These are phyloP conservation scores for Periconia macrospinosa DNA, from an alignment of 2,329 filamentous ascomycete genomes.

Conservation along the genomic window DNA sequence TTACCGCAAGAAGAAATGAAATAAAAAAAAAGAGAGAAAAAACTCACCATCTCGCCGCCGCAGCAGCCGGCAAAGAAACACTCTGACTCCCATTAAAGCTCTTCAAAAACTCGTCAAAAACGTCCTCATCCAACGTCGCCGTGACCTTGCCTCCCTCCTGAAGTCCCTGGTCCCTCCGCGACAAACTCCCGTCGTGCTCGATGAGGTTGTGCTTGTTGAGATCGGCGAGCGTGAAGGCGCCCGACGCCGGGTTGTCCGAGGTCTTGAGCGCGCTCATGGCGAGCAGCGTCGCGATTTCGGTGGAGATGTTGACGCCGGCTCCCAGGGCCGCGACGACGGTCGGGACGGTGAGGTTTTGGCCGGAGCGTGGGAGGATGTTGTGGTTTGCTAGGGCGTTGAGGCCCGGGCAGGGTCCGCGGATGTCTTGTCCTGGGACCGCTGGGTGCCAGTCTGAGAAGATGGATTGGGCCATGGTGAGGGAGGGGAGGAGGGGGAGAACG, in stretches of 20 bases:
- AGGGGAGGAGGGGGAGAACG: neutral
- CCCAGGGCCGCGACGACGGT: slow-evolving; percentile 24
- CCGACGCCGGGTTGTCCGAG: slow-evolving; percentile 12
- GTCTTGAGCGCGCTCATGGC: slow-evolving; percentile 16
- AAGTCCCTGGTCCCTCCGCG: slow-evolving; percentile 22
- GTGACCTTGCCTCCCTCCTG: slow-evolving; percentile 29
- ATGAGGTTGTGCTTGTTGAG: slow-evolving; percentile 36
- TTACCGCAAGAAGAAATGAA: too few relatives aligned
- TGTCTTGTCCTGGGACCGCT: slow-evolving; percentile 6
- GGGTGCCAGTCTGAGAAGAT: slow-evolving; percentile 21
- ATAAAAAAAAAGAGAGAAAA: too few relatives aligned
- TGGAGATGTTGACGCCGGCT: slow-evolving; percentile 35
- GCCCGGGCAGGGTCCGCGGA: slow-evolving; percentile 32
- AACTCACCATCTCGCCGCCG: slow-evolving; percentile 11
- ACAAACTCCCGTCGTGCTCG: slow-evolving; percentile 41
- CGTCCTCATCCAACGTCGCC: slow-evolving; percentile 21
- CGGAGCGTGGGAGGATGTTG: slow-evolving; percentile 33
- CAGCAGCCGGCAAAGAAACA: slow-evolving; percentile 5
- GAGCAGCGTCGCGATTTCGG: slow-evolving; percentile 29
- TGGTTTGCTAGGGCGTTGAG: slow-evolving; percentile 40
- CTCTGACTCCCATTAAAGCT: slow-evolving; percentile 4
- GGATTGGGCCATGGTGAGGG: neutral
- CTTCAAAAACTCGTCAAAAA: slow-evolving; percentile 25
- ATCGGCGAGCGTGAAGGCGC: slow-evolving; percentile 34
- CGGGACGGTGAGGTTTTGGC: slow-evolving; percentile 33